A percentile compares a stretch with the other conserved stretches of the same genome.
Conservation (phyloP, 2,329 filamentous ascomycete genomes). For the Botryotinia narcissicola region DNA sequence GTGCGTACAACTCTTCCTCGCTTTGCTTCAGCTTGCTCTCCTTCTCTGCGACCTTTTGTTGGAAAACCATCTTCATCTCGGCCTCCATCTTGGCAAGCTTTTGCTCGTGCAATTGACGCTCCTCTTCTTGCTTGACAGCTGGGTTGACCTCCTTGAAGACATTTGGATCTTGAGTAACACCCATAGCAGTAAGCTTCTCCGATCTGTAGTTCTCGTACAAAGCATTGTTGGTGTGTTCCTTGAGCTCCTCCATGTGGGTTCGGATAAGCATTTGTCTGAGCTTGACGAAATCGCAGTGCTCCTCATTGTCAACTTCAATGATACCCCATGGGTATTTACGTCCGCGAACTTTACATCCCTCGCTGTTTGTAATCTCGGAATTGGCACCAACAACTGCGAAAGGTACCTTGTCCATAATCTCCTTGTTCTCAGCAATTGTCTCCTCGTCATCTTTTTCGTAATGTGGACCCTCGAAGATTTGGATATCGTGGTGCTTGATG, state of each 20-base stretch:
- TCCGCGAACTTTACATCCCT: slow-evolving; percentile 93
- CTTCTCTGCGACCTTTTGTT: slow-evolving; percentile 99
- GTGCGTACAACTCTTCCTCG: slow-evolving; percentile 96
- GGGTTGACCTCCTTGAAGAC: slow-evolving; percentile 99
- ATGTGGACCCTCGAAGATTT: slow-evolving; percentile 97
- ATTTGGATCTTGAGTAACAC: slow-evolving; percentile 95
- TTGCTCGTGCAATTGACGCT: slow-evolving; percentile 96
- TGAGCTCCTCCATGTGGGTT: slow-evolving; percentile 99
- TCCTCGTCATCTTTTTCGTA: slow-evolving; percentile 99
- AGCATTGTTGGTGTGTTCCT: slow-evolving; percentile 99
- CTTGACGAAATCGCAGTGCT: slow-evolving; percentile 99
- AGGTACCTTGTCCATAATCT: slow-evolving; percentile 99
- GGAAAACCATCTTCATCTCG: slow-evolving; percentile 99
- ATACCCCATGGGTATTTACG: slow-evolving; percentile 97
- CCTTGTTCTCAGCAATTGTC: slow-evolving; percentile 99
- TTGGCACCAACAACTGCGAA: slow-evolving; percentile 98
- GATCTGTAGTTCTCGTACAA: slow-evolving; percentile 99
- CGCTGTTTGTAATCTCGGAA: slow-evolving; percentile 83
- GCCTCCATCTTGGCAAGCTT: slow-evolving; percentile 99
- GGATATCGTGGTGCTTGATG: slow-evolving; percentile 94
- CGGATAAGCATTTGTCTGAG: slow-evolving; percentile 99
- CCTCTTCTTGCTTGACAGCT: slow-evolving; percentile 99
- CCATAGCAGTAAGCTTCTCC: slow-evolving; percentile 98
- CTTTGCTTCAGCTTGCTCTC: slow-evolving; percentile 99
- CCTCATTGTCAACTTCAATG: slow-evolving; percentile 99